Conservation (phyloP, 192 early-diverging fungal genomes). For the Oehlia diaphana region DNA sequence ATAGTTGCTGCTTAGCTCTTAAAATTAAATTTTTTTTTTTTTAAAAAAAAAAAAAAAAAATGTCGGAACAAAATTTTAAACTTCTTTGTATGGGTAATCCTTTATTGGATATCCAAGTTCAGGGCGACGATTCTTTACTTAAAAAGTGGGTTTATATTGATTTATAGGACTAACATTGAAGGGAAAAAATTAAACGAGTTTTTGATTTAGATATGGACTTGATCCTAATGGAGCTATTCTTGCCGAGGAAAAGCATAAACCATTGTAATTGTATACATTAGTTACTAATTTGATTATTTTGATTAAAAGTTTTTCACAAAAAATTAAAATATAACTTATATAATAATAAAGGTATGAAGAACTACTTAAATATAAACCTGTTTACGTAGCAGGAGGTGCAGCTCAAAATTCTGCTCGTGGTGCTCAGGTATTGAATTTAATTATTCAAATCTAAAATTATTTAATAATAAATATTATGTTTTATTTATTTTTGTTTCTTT, state of each 20-base stretch:
- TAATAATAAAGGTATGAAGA: conserved; percentile 66
- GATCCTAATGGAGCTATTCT: conserved; percentile 96
- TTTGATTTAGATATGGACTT: conserved; percentile 58
- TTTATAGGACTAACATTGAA: too few relatives aligned
- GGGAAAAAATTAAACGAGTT: background rate
- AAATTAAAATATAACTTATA: background rate
- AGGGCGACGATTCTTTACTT: conserved; percentile 71
- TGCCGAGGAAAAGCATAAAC: conserved; percentile 84
- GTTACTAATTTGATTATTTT: background rate
- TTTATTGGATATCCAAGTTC: conserved; percentile 94
- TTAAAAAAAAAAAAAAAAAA: background rate
- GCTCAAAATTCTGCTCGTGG: conserved; percentile 94
- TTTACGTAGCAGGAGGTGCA: conserved; percentile 95
- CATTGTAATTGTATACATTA: conserved; percentile 58
- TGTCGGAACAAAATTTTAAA: background rate
- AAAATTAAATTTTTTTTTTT: too few relatives aligned
- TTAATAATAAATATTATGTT: background rate
- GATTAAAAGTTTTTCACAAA: background rate
- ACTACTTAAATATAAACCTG: conserved; percentile 70
- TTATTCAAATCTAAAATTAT: background rate
- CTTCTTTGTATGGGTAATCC: conserved; percentile 97
- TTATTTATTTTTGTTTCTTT: too few relatives aligned
- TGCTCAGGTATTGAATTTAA: conserved; percentile 49
- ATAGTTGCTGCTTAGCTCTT: too few relatives aligned
- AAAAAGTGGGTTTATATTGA: conserved; percentile 60